phyloP scores from a whole-genome alignment of 306 rosid species.

The Pyrus bretschneideri region DNA sequence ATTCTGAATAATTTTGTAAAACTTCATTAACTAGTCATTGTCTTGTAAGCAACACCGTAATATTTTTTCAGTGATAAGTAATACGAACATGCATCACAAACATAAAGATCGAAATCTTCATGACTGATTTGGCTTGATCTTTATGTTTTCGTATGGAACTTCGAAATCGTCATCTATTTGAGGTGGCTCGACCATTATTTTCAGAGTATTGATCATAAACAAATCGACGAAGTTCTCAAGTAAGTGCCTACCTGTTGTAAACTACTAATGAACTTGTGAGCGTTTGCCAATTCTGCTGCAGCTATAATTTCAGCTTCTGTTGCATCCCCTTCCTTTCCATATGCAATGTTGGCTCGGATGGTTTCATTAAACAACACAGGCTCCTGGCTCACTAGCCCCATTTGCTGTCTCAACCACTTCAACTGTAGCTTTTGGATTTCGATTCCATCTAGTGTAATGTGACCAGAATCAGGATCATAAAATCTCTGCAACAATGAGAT shows the following conservation, averaged over 20 bases:
- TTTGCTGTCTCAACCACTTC: conserved; percentile 60
- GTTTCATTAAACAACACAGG: conserved; percentile 54
- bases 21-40: too few relatives aligned
- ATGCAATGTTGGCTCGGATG: conserved; percentile 52
- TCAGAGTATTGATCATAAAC: background rate
- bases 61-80: background rate
- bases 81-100: background rate
- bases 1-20: background rate
- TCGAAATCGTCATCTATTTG: background rate
- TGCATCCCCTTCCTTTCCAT: conserved; percentile 56
- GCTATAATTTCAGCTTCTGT: conserved; percentile 54
- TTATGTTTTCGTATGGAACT: background rate
- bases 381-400: conserved; percentile 72
- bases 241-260: conserved; percentile 39
- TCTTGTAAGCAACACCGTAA: background rate
- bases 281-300: conserved; percentile 57
- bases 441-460: conserved; percentile 46
- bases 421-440: conserved; percentile 43
- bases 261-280: conserved; percentile 55
- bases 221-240: background rate
- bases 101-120: background rate
- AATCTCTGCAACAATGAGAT: conserved; percentile 53
- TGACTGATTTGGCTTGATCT: background rate
- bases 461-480: conserved; percentile 61
- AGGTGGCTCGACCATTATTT: background rate